A percentile compares a stretch with the other conserved stretches of the same genome.
phyloP scores from a whole-genome alignment of 768 basidiomycete genomes.

The Trametopsis cervina region DNA sequence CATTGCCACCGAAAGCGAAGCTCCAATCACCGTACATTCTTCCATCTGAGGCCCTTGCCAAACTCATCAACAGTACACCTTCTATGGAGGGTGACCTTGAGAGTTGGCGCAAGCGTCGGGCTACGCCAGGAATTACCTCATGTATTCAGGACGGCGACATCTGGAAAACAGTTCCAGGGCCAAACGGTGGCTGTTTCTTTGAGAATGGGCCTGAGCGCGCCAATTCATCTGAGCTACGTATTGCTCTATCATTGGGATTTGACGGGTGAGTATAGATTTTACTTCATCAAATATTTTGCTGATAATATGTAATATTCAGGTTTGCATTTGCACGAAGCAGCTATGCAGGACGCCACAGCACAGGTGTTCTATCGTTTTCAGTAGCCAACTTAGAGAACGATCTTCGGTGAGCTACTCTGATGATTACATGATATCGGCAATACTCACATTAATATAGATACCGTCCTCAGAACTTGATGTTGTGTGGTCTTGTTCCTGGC shows the following conservation, averaged over 20 bases:
- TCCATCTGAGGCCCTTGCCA: constrained; percentile 2
- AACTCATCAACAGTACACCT: constrained; percentile 6
- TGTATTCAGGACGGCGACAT: constrained; percentile 10
- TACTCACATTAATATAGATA: background rate
- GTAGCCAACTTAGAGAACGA: constrained; percentile 5
- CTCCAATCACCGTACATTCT: constrained; percentile 2
- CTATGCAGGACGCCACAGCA: constrained; percentile 5
- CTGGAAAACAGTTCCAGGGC: constrained; percentile 4
- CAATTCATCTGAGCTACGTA: constrained; percentile 5
- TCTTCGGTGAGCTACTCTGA: background rate
- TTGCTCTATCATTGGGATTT: constrained; percentile 10
- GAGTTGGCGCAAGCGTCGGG: constrained; percentile 3
- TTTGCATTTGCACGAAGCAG: constrained; percentile 6
- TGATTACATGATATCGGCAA: background rate
- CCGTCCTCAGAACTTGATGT: constrained; percentile 7
- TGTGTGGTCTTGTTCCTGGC: constrained; percentile 12
- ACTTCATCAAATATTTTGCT: background rate
- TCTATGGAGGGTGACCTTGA: constrained; percentile 5
- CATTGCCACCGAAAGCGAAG: background rate
- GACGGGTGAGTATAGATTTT: constrained; percentile 8
- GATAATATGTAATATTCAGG: no score
- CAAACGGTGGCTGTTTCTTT: constrained; percentile 7
- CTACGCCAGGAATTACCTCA: no score
- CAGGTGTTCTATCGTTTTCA: constrained; percentile 6
- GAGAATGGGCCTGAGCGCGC: background rate